Conservation (phyloP, 805 yeast species). For the Wickerhamiella musiphila region DNA sequence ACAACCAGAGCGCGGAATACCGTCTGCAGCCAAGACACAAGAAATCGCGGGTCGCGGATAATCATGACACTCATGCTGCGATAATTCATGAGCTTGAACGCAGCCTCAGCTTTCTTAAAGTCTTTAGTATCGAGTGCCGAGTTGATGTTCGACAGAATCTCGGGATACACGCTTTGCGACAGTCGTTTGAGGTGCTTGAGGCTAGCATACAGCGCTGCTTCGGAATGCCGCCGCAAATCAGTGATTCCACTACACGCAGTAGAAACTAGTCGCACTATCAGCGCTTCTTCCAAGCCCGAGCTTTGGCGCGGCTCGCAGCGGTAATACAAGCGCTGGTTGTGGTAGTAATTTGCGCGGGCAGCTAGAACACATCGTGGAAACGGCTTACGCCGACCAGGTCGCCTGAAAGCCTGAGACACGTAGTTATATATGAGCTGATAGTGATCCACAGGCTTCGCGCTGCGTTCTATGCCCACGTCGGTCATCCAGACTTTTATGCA, state of each 20-base stretch:
- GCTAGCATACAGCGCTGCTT: slow-evolving; percentile 44
- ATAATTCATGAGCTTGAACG: slow-evolving; percentile 38
- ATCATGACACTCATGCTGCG: slow-evolving; percentile 42
- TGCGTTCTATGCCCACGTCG: slow-evolving; percentile 60
- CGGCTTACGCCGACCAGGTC: slow-evolving; percentile 47
- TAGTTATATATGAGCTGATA: slow-evolving; percentile 37
- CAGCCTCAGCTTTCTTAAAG: slow-evolving; percentile 42
- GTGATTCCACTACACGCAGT: slow-evolving; percentile 54
- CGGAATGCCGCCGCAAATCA: slow-evolving; percentile 54
- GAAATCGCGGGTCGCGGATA: slow-evolving; percentile 37
- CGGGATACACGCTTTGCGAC: slow-evolving; percentile 34
- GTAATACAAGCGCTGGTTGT: slow-evolving; percentile 52
- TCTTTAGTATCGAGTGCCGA: slow-evolving; percentile 34
- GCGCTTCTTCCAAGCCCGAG: slow-evolving; percentile 40
- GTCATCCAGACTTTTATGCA: slow-evolving; percentile 61
- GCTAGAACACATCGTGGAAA: slow-evolving; percentile 68
- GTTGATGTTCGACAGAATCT: slow-evolving; percentile 32
- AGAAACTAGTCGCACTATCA: slow-evolving; percentile 48
- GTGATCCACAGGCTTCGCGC: slow-evolving; percentile 38
- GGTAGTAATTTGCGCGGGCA: slow-evolving; percentile 54
- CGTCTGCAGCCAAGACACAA: slow-evolving; percentile 29
- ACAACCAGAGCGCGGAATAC: slow-evolving; percentile 40
- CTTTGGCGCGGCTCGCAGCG: slow-evolving; percentile 61
- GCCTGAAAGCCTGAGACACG: slow-evolving; percentile 40
- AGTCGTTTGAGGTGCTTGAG: slow-evolving; percentile 56